Base-by-base conservation (phyloP, 129 eudicot genomes). In the Apium graveolens region DNA sequence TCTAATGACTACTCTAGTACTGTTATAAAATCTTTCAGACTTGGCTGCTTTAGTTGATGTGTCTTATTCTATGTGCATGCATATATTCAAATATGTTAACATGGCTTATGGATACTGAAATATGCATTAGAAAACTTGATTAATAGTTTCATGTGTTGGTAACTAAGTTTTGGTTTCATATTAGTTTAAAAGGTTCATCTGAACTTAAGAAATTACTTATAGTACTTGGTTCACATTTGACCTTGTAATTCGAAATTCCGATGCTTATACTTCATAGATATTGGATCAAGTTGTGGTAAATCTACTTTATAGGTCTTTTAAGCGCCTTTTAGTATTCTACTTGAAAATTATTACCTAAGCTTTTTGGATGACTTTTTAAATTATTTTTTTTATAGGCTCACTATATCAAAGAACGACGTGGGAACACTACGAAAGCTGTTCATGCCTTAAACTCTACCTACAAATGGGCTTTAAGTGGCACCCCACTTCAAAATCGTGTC, bases 391-490 rank as follows among this genome's bases (percentile, higher is more conserved):
- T 76, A 66, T n/a, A n/a, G n/a, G n/a, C n/a, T n/a, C n/a, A n/a
- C n/a, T n/a, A n/a, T n/a, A n/a, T n/a, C n/a, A n/a, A n/a, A n/a
- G n/a, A n/a, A n/a, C n/a, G n/a, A n/a, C n/a, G n/a, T n/a, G n/a
- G n/a, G n/a, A n/a, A n/a, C n/a, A n/a, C n/a, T n/a, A n/a, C n/a
- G n/a, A n/a, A n/a, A n/a, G n/a, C n/a, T n/a, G n/a, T n/a, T n/a
- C 76, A 96, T 97, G 99, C 91, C 37, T 80, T 96, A 74, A 82
- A 89, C 49, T 96, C 97, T 81, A 86, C 90, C 12, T 96, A 88
- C 73, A 96, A 92, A 79, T 96, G 99, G 99, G 99, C 99, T 60
- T 82, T 96, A 82, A 96, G 99, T 89, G 99, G 99, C 76, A 96
- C 99, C 39, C 99, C 97, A 12, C 93, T 96, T 79, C 99, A 92